Conservation (phyloP, 208 protist genomes). For the Polymyxa betae region DNA sequence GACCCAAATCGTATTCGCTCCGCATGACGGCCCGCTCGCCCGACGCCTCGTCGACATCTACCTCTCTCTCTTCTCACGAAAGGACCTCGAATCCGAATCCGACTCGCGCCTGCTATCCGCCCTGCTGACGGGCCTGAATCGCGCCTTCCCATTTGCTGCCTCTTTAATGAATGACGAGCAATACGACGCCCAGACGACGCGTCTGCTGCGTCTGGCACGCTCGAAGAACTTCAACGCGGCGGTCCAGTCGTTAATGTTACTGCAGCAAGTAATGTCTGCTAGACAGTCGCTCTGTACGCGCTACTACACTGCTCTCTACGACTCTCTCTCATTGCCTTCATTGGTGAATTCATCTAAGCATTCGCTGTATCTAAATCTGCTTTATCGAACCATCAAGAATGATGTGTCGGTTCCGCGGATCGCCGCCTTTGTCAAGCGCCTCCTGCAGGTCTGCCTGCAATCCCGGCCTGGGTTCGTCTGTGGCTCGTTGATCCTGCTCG, state of each 20-base stretch:
- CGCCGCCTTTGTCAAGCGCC: conserved; percentile 65
- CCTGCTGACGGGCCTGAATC: conserved; percentile 66
- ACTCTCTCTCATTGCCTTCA: conserved; percentile 23
- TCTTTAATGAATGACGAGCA: not conserved
- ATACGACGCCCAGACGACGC: conserved; percentile 42
- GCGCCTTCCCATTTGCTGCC: conserved; percentile 61
- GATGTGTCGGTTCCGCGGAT: conserved; percentile 42
- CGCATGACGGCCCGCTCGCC: conserved; percentile 30
- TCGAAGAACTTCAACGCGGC: conserved; percentile 37
- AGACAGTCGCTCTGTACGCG: not conserved
- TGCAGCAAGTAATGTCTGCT: conserved; percentile 52
- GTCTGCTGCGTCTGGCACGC: conserved; percentile 51
- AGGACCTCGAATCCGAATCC: not conserved
- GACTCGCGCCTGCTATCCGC: conserved; percentile 57
- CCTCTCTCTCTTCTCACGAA: conserved; percentile 51
- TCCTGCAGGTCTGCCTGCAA: conserved; percentile 58
- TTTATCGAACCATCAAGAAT: conserved; percentile 60
- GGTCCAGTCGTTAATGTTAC: conserved; percentile 59
- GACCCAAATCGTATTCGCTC: conserved; percentile 57
- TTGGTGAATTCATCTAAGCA: conserved; percentile 50
- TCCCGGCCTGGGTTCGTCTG: conserved; percentile 55
- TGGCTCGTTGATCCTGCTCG: conserved; percentile 53
- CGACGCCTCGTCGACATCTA: conserved; percentile 55
- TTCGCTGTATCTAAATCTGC: conserved; percentile 54
- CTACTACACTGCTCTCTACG: conserved; percentile 62